phyloP scores from a whole-genome alignment of 225 moss, liverwort and hornwort species.

The Physcomitrium patens region DNA sequence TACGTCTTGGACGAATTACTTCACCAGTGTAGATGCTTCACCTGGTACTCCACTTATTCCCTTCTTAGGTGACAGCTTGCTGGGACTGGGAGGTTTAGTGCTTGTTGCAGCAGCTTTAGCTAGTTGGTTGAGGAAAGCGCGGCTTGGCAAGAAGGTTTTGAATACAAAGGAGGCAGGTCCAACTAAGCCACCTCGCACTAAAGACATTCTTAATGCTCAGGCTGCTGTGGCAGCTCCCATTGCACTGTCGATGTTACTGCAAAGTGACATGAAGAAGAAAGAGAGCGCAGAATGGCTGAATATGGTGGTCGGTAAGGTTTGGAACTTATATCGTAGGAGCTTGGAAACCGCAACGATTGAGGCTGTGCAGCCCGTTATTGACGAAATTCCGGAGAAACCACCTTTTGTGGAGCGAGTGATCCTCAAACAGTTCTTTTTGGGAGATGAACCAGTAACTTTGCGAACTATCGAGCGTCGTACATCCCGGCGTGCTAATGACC shows the following conservation, averaged over 20 bases:
- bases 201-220: constrained; percentile 36
- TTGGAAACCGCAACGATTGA: constrained; percentile 66
- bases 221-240: constrained; percentile 71
- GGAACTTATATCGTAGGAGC: constrained; percentile 88
- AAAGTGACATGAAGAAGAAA: constrained; percentile 76
- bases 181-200: constrained; percentile 28
- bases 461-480: constrained; percentile 93
- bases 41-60: constrained; percentile 60
- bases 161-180: constrained; percentile 28
- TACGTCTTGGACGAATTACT: constrained; percentile 48
- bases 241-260: constrained; percentile 79
- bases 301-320: constrained; percentile 92
- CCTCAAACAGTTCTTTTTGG: constrained; percentile 77
- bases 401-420: constrained; percentile 73
- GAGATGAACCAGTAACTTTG: constrained; percentile 86
- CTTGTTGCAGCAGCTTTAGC: constrained; percentile 48
- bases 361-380: constrained; percentile 87
- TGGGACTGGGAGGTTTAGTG: constrained; percentile 59
- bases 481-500: constrained; percentile 94
- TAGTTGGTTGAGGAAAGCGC: constrained; percentile 56
- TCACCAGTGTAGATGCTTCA: constrained; percentile 55
- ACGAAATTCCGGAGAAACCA: constrained; percentile 88
- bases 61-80: constrained; percentile 54
- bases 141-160: constrained; percentile 33
- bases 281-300: constrained; percentile 99